Base-by-base conservation (phyloP, 2,329 filamentous ascomycete species). In the Cladophialophora bantiana region DNA sequence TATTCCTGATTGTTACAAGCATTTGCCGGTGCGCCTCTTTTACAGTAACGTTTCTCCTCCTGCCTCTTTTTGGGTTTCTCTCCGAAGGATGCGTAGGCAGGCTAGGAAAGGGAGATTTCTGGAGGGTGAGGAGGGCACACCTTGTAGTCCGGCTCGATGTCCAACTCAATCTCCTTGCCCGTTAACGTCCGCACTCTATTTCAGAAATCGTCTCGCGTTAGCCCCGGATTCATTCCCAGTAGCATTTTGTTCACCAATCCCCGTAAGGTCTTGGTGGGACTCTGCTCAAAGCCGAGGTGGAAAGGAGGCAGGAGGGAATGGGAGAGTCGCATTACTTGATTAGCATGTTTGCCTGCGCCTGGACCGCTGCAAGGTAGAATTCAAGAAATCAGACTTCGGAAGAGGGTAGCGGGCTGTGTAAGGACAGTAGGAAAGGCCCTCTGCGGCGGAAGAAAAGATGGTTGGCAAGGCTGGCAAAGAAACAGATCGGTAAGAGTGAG, bases 101-200 rank as follows among this genome's bases (percentile, higher is more conserved):
- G 4, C 26, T 26, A 3, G 45, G 45, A 26, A 26, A 50, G 45
- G 18, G 7, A 26, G 45, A 10, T 20, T 3, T 3, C 26, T 26
- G 48, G 26, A 54, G 13, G 9, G 54, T 40, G 2, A 34, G 55
- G 32, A 52, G 7, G 54, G 13, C 42, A 60, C 54, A 96, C 94
- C 87, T 94, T 97, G 86, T 96, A 96, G 76, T 93, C 90, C 61
- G 88, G 85, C 84, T 98, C 95, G 78, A 99, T 96, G 77, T 98
- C 94, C 75, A 99, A 89, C 85, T 98, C 94, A 79, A 98, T 98
- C 83, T 99, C 93, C 85, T 98, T 98, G 77, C 95, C 95, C 71
- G 95, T 98, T 71, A 99, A 89, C 70, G 95, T 99, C 78, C 95
- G 91, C 78, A 99, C 94, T 86, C 94, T 99, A 45, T 61, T 40